A percentile compares a stretch with the other conserved stretches of the same genome.
These are phyloP conservation scores for Pneumocystis wakefieldiae DNA, from an alignment of 1,139 yeast genomes.

Conservation along the genomic window DNA sequence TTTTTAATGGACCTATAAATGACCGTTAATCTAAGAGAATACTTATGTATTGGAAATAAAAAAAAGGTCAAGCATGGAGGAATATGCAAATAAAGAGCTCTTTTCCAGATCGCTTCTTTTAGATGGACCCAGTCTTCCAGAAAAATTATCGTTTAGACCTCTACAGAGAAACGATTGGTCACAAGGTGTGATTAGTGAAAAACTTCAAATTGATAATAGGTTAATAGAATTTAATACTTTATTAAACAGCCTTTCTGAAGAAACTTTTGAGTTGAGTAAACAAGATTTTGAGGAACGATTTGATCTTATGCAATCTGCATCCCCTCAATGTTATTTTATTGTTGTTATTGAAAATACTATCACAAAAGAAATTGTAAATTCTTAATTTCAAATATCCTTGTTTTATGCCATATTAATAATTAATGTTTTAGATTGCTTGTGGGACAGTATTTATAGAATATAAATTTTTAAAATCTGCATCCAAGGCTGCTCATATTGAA, in stretches of 20 bases:
- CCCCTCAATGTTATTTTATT: not conserved
- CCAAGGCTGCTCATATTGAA: constrained; percentile 84
- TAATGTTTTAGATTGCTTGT: not conserved
- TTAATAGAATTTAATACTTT: not conserved
- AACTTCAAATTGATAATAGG: not conserved
- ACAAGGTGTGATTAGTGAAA: not conserved
- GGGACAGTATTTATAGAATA: constrained; percentile 35
- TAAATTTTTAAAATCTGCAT: constrained; percentile 52
- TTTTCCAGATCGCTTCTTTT: not conserved
- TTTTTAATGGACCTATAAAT: not conserved
- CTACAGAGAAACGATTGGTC: not conserved
- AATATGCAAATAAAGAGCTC: not conserved
- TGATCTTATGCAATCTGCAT: not conserved
- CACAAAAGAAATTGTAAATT: not conserved
- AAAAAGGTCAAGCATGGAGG: not conserved
- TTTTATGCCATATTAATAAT: not conserved
- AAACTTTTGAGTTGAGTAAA: not conserved
- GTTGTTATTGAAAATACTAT: not conserved
- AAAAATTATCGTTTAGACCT: not conserved
- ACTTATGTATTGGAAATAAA: not conserved
- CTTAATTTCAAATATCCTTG: not conserved
- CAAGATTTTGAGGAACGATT: not conserved
- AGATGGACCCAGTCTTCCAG: not conserved
- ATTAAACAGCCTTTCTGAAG: not conserved
- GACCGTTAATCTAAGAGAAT: not conserved